These are phyloP conservation scores for Aspergillus caelatus DNA, from an alignment of 2,329 filamentous ascomycete genomes.

Conservation along the genomic window DNA sequence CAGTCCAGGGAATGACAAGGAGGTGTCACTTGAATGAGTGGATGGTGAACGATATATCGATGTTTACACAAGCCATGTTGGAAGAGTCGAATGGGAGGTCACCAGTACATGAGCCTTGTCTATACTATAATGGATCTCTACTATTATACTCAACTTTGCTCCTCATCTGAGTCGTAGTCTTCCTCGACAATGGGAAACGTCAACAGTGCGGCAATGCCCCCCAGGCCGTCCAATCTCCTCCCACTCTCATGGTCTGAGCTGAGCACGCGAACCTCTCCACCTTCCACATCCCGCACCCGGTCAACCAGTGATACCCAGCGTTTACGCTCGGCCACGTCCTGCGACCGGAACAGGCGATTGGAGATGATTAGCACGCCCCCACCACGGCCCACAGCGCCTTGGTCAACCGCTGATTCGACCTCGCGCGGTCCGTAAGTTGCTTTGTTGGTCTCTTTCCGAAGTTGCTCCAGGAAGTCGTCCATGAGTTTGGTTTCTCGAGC, in stretches of 20 bases:
- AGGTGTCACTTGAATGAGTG: background rate
- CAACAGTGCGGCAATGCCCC: slow-evolving; percentile 84
- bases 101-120: background rate
- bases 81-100: background rate
- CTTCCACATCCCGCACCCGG: slow-evolving; percentile 75
- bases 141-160: background rate
- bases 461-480: slow-evolving; percentile 76
- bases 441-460: slow-evolving; percentile 81
- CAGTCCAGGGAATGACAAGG: background rate
- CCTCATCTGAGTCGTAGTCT: slow-evolving; percentile 61
- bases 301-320: slow-evolving; percentile 86
- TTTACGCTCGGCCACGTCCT: slow-evolving; percentile 74
- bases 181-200: slow-evolving; percentile 85
- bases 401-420: slow-evolving; percentile 78
- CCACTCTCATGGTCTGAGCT: slow-evolving; percentile 96
- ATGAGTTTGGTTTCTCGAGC: slow-evolving; percentile 80
- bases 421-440: slow-evolving; percentile 89
- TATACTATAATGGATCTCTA: background rate
- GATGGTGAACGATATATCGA: background rate
- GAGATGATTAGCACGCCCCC: slow-evolving; percentile 85
- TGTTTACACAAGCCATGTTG: background rate
- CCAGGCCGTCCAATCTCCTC: slow-evolving; percentile 77
- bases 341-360: slow-evolving; percentile 82
- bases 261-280: slow-evolving; percentile 84
- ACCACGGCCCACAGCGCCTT: slow-evolving; percentile 84